These are phyloP conservation scores for Coemansia sp. DNA, from an alignment of 192 early-diverging fungal species.

Conservation along the genomic window DNA sequence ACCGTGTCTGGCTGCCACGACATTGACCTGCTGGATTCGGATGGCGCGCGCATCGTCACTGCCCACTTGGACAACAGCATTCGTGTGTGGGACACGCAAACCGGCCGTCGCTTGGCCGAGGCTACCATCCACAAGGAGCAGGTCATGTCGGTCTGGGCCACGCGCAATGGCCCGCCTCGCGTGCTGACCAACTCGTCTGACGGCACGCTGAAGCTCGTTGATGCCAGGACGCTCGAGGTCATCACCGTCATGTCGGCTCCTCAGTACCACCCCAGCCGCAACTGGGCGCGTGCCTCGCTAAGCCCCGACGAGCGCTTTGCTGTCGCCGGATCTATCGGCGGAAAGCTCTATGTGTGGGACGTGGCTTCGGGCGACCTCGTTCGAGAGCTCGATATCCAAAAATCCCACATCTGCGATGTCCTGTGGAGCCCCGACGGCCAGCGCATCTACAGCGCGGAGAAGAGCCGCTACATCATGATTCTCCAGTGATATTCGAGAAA, in stretches of 20 bases:
- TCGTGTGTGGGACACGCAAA: constrained; percentile 85
- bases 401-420: constrained; percentile 68
- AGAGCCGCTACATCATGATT: constrained; percentile 50
- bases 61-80: constrained; percentile 94
- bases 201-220: constrained; percentile 85
- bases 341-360: constrained; percentile 81
- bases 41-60: constrained; percentile 78
- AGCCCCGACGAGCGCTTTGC: constrained; percentile 87
- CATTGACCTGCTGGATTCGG: constrained; percentile 71
- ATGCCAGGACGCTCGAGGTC: constrained; percentile 73
- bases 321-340: constrained; percentile 79
- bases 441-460: constrained; percentile 71
- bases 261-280: constrained; percentile 76
- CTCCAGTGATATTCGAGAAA: constrained; percentile 46
- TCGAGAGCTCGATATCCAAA: constrained; percentile 67
- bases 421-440: constrained; percentile 62
- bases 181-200: constrained; percentile 93
- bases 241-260: constrained; percentile 61
- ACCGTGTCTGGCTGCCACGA: constrained; percentile 95
- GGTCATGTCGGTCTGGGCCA: constrained; percentile 81
- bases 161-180: constrained; percentile 49
- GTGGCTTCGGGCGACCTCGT: constrained; percentile 63
- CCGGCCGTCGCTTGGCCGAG: constrained; percentile 79
- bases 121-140: constrained; percentile 85
- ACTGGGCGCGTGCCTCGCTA: constrained; percentile 79